phyloP scores from a whole-genome alignment of 2,329 filamentous ascomycete species.

The Knoxdaviesia capensis region DNA sequence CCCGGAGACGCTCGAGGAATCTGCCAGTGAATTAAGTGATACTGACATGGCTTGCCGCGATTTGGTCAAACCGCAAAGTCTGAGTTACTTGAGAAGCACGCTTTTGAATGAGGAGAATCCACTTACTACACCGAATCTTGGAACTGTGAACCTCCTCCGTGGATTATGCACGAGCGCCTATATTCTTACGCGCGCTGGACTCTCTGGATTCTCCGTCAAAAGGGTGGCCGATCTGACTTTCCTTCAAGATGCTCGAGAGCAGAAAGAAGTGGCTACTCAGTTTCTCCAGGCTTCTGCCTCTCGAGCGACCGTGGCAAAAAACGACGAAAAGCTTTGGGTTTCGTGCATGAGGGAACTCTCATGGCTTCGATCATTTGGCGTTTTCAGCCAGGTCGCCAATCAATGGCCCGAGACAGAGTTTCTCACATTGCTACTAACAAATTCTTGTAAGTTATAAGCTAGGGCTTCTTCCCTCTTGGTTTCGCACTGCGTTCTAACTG shows the following conservation, averaged over 20 bases:
- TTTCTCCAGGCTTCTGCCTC: slow-evolving; percentile 31
- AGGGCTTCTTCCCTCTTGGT: too few relatives aligned
- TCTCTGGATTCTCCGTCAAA: slow-evolving; percentile 25
- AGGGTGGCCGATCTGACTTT: slow-evolving; percentile 43
- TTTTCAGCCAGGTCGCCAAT: slow-evolving; percentile 38
- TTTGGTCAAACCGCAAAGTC: slow-evolving; percentile 19
- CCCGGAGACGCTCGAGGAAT: too few relatives aligned
- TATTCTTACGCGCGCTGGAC: slow-evolving; percentile 29
- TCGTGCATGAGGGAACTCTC: slow-evolving; percentile 41
- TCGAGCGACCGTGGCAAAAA: slow-evolving; percentile 24
- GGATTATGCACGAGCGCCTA: slow-evolving; percentile 42
- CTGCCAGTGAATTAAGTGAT: too few relatives aligned
- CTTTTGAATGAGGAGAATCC: slow-evolving; percentile 39
- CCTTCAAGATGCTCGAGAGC: slow-evolving; percentile 41
- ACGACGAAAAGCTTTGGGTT: slow-evolving; percentile 44
- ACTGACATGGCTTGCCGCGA: not conserved
- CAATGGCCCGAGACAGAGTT: slow-evolving; percentile 50
- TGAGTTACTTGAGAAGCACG: slow-evolving; percentile 24
- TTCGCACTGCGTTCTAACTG: too few relatives aligned
- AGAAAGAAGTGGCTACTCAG: slow-evolving; percentile 36
- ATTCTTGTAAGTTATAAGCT: slow-evolving; percentile 28
- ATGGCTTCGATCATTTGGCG: slow-evolving; percentile 54
- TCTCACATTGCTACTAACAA: slow-evolving; percentile 44
- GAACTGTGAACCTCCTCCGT: slow-evolving; percentile 38
- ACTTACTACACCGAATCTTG: slow-evolving; percentile 38